Base-by-base conservation (phyloP, 2,329 filamentous ascomycete species). In the Cladosporium sphaerospermum region DNA sequence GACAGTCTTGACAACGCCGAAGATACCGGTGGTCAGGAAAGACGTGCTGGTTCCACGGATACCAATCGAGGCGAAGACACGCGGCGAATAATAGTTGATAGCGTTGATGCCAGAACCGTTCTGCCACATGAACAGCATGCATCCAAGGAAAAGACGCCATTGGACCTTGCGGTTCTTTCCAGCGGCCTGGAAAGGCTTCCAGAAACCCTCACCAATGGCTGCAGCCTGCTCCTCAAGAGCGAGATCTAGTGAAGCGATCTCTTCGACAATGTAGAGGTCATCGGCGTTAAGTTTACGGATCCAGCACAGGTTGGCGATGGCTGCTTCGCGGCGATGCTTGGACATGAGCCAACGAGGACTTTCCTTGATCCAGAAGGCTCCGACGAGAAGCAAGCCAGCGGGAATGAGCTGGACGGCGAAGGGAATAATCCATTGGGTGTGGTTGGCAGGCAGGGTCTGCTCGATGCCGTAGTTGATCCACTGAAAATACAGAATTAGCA, bases 91-190 rank as follows among this genome's bases (percentile, higher is more conserved):
- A 11, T 39, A 39, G 36, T 39, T 39, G 72, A 88, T 84, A 16
- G 86, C 85, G 60, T 89, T 89, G 72, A 89, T 89, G 2, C 86
- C 86, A 3, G 74, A 78, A 46, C 84, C 84, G 61, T 92, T 92
- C 69, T 92, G 88, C 78, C 83, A 89, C 50, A 91, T 73, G 75
- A 91, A 91, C 16, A 92, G 76, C 62, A 87, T 79, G 52, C 80
- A 79, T 44, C 87, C 87, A 9, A 91, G 76, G 66, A 88, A 80
- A 70, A 92, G 83, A 40, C 87, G 81, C 75, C 82, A 88, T 59
- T 81, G 81, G 23, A 87, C 78, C 63, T 78, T 78, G 54, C 71
- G 74, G 59, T 80, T 71, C 60, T 74, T 76, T 54, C 78, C 74
- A 18, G 80, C 74, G 7, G 75, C 73, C 55, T 73, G 66, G 71